Evolutionary conservation across 2,329 filamentous ascomycete genomes (phyloP), one percentile per base, ranked within the genome.

Genomic region (Paraconiothyrium brasiliense): DNA sequence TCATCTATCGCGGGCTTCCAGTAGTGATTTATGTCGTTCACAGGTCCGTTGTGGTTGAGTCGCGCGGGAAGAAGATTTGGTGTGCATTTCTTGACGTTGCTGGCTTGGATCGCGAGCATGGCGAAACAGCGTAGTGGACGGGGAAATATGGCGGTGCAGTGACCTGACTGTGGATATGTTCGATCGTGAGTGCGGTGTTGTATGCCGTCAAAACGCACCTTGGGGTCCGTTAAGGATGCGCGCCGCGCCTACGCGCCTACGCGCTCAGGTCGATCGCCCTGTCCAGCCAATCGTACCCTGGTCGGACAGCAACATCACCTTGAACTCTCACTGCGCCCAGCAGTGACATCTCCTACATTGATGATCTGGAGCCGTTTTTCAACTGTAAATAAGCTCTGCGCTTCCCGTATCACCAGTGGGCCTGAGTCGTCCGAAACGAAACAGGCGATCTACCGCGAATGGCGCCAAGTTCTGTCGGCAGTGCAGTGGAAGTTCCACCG

Each of bases 31-130:
- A 86, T 81, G 1, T 87, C 82, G 54, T 89, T 85, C 57, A 94
- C 83, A 1, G 88, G 84, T 1, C 94, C 94, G 69, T 91, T 87
- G 77, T 96, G 90, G 70, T 94, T 86, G 72, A 97, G 87, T 58
- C 88, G 87, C 71, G 92, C 95, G 3, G 94, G 93, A 14, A 97
- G 84, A 22, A 97, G 81, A 72, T 97, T 90, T 4, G 90, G 86
- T 0, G 83, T 87, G 58, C 83, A 82, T 61, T 83, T 83, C 47
- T 71, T 61, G 0, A 70, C 59, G 2, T 69, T 63, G 37, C 73
- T 54, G 54, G 73, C 54, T 35, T 79, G 75, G 43, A 85, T 78
- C 47, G 83, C 73, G 30, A 85, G 76, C 83, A 85, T 85, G 48
- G 50, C 55, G 9, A 1, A 4, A 8, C 24, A 7, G 20, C 10